phyloP scores from a whole-genome alignment of 2,329 filamentous ascomycete genomes.

The Clonostachys byssicola region DNA sequence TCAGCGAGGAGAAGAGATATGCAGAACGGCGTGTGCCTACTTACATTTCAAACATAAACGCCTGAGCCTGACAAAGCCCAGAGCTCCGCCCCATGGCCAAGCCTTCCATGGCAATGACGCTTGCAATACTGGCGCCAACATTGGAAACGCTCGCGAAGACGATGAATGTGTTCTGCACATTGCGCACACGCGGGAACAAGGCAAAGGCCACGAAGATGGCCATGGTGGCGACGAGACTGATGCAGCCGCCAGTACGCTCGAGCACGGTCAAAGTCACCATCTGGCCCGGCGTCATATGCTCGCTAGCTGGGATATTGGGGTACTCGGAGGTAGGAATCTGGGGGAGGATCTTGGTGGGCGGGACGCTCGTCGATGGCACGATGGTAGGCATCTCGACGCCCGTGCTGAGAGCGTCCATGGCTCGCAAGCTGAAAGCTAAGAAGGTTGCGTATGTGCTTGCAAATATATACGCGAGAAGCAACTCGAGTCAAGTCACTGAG shows the following conservation, averaged over 20 bases:
- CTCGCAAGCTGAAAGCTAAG: too few relatives aligned
- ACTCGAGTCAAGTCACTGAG: too few relatives aligned
- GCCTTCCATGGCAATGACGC: slow-evolving; percentile 66
- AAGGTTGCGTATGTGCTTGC: too few relatives aligned
- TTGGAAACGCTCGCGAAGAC: slow-evolving; percentile 58
- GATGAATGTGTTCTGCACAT: slow-evolving; percentile 59
- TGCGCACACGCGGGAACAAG: slow-evolving; percentile 46
- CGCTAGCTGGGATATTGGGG: slow-evolving; percentile 4
- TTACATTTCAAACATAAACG: slow-evolving; percentile 64
- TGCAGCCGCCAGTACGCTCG: slow-evolving; percentile 47
- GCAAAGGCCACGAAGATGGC: slow-evolving; percentile 49
- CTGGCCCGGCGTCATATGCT: slow-evolving; percentile 26
- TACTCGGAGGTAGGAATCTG: background rate
- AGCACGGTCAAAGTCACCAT: slow-evolving; percentile 37
- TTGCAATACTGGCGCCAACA: slow-evolving; percentile 57
- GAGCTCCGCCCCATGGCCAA: slow-evolving; percentile 48
- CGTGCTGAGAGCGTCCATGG: too few relatives aligned
- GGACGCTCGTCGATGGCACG: too few relatives aligned
- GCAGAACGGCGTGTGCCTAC: slow-evolving; percentile 17
- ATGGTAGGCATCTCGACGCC: too few relatives aligned
- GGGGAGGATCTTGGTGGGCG: too few relatives aligned
- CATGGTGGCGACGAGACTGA: slow-evolving; percentile 46
- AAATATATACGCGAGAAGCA: too few relatives aligned
- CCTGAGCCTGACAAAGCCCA: slow-evolving; percentile 57
- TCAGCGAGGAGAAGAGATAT: background rate